phyloP scores from a whole-genome alignment of 768 basidiomycete genomes.

The Nidula microcarpa region DNA sequence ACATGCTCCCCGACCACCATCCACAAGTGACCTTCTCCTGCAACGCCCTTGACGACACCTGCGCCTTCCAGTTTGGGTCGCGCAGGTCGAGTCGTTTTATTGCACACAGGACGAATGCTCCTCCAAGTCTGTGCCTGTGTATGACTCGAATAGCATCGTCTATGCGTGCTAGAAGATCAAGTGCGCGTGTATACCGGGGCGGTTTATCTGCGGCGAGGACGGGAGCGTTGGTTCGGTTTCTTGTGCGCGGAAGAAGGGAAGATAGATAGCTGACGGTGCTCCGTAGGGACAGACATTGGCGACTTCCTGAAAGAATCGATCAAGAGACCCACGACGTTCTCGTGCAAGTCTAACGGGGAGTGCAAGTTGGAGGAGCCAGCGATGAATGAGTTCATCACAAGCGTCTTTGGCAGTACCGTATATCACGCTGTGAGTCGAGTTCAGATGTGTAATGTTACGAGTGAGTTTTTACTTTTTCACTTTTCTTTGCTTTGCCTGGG shows the following conservation, averaged over 20 bases:
- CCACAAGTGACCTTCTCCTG: conserved; percentile 98
- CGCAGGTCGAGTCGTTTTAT: conserved; percentile 92
- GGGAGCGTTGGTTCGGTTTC: conserved; percentile 90
- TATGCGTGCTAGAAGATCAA: conserved; percentile 83
- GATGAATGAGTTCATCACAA: conserved; percentile 93
- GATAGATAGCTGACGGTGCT: background rate
- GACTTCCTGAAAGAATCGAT: conserved; percentile 92
- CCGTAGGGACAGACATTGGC: conserved; percentile 72
- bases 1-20: conserved; percentile 82
- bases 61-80: conserved; percentile 99
- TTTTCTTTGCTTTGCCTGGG: too few species aligned
- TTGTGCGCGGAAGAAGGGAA: conserved; percentile 8
- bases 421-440: too few species aligned
- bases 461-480: too few species aligned
- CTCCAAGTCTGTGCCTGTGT: conserved; percentile 42
- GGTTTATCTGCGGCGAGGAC: conserved; percentile 94
- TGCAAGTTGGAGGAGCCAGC: conserved; percentile 94
- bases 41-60: conserved; percentile 55
- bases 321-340: conserved; percentile 86
- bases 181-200: conserved; percentile 89
- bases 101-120: conserved; percentile 78
- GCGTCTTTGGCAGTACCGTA: conserved; percentile 96
- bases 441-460: too few species aligned
- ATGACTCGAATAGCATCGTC: conserved; percentile 65
- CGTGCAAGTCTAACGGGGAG: conserved; percentile 64